Base-by-base conservation (phyloP, 192 early-diverging fungal genomes). In the Backusella luteola region DNA sequence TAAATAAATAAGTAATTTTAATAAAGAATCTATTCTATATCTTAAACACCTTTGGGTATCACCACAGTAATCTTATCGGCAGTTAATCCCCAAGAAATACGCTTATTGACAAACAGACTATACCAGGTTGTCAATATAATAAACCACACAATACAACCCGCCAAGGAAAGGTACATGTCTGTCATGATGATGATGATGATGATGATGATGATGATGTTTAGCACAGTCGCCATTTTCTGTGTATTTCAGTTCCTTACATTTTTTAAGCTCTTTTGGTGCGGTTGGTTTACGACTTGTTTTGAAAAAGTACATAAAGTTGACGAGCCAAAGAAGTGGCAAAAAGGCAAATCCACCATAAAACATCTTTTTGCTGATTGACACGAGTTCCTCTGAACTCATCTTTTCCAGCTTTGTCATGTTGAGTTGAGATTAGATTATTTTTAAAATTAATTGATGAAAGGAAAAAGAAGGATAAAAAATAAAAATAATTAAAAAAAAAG, bases 271-370 rank as follows among this genome's bases (percentile, higher is more conserved):
- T n/a, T 74, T 77, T 68, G 80, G 80, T 49, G 88, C 46, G 3
- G 72, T 74, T 11, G 73, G 67, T 34, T 66, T 32, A 35, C 53
- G 73, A 29, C 36, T 59, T 4, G 83, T 84, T 15, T 87, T 87
- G 77, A 87, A 92, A 66, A 93, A 79, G 73, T 93, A 91, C 23
- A 92, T 78, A 71, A 89, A 82, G 76, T 93, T 93, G 49, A 93
- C 85, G 14, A 93, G 80, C 92, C 92, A 93, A 46, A 93, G 81
- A 71, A 89, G 87, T 1, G 92, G 92, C 12, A 92, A 78, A 53
- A 87, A 83, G 17, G 77, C 74, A 69, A 85, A 87, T 0, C 88
- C 88, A 5, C 82, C 85, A 53, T 77, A 82, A 72, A 93, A 93
- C 75, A 92, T 88, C 44, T 83, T 85, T 71, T 86, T 88, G 66